These are phyloP conservation scores for Diaporthe citriasiana DNA, from an alignment of 2,329 filamentous ascomycete genomes.

Conservation along the genomic window DNA sequence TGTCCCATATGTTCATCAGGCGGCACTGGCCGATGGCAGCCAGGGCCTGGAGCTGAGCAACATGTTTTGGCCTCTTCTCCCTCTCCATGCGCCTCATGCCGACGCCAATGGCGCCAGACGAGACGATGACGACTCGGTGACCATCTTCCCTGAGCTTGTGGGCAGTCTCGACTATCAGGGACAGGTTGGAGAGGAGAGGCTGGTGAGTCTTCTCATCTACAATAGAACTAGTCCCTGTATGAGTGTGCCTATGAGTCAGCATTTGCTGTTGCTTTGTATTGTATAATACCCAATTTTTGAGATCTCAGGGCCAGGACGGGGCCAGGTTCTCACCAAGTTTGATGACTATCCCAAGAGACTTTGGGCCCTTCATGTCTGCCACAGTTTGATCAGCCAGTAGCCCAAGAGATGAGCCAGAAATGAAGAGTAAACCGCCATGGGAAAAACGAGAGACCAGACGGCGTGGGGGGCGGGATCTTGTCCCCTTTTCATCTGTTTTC, in stretches of 20 bases:
- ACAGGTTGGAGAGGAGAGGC: conserved; percentile 90
- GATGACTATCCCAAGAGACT: conserved; percentile 83
- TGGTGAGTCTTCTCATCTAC: conserved; percentile 97
- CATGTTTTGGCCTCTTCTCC: conserved; percentile 87
- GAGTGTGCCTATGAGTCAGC: conserved; percentile 35
- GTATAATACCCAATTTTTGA: not conserved
- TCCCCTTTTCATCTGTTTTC: conserved; percentile 1
- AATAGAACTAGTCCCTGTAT: conserved; percentile 94
- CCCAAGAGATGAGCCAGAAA: conserved; percentile 40
- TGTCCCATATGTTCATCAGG: conserved; percentile 96
- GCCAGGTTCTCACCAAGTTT: conserved; percentile 79
- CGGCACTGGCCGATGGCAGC: conserved; percentile 97
- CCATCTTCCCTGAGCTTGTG: conserved; percentile 90
- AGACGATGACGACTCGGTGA: conserved; percentile 95
- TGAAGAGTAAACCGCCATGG: conserved; percentile 10
- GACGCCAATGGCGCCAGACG: conserved; percentile 96
- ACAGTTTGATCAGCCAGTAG: conserved; percentile 45
- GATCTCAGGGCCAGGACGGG: not conserved
- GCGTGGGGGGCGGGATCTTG: not conserved
- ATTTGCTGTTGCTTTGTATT: not conserved
- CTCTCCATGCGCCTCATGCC: conserved; percentile 92
- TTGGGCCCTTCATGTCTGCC: conserved; percentile 74
- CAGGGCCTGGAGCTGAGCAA: conserved; percentile 90
- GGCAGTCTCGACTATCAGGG: conserved; percentile 93
- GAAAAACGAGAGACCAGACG: not conserved